These are phyloP conservation scores for Ceratocystis lukuohia DNA, from an alignment of 2,329 filamentous ascomycete species.

Conservation along the genomic window DNA sequence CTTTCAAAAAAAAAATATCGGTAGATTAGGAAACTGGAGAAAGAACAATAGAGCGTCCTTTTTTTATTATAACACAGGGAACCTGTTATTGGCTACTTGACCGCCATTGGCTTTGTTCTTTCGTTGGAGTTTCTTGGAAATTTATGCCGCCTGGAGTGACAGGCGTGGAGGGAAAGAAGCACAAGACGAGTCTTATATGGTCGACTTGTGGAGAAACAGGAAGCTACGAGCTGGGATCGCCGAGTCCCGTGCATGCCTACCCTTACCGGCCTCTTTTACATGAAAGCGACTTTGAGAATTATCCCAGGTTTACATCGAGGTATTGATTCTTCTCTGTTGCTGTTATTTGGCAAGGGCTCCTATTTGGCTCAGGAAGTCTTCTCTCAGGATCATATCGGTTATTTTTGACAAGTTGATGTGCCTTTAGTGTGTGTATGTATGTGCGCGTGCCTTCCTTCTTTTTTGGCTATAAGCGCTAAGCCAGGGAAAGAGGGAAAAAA, in stretches of 20 bases:
- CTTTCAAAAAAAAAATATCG: too few relatives aligned
- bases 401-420: background rate
- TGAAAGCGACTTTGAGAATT: too few relatives aligned
- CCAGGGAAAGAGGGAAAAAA: background rate
- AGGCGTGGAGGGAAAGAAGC: background rate
- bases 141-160: background rate
- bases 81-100: background rate
- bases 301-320: too few relatives aligned
- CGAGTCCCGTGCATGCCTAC: background rate
- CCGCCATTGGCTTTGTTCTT: background rate
- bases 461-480: background rate
- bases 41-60: background rate
- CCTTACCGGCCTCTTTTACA: background rate
- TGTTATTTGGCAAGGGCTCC: too few relatives aligned
- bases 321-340: too few relatives aligned
- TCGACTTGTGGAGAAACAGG: background rate
- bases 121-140: background rate
- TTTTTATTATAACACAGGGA: background rate
- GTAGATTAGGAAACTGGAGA: background rate
- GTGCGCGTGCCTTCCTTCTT: constrained; percentile 1
- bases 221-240: background rate
- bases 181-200: background rate
- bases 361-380: too few relatives aligned
- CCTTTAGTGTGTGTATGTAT: background rate
- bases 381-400: background rate